Percentiles rank a stretch among this genome's conserved stretches.
These are phyloP conservation scores for Dendrobium officinale DNA, from an alignment of 106 monocot species.

Conservation along the genomic window DNA sequence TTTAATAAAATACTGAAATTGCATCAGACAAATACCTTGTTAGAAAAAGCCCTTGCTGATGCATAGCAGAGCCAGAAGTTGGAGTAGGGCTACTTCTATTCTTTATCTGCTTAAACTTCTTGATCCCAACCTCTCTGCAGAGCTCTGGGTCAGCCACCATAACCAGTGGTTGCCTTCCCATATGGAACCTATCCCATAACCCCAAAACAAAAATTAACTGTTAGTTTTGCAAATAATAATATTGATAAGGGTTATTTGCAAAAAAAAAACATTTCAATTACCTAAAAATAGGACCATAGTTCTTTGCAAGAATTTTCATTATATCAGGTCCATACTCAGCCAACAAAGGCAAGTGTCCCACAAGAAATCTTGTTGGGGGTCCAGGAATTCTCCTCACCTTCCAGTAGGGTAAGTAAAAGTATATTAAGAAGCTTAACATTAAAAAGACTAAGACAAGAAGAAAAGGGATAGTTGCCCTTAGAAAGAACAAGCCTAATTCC, in stretches of 20 bases:
- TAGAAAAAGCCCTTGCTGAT: slow-evolving; percentile 62
- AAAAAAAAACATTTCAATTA: background rate
- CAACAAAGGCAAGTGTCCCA: slow-evolving; percentile 42
- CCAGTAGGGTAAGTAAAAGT: slow-evolving; percentile 43
- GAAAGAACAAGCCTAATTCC: background rate
- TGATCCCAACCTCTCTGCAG: slow-evolving; percentile 71
- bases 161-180: slow-evolving; percentile 77
- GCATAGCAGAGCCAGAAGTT: slow-evolving; percentile 44
- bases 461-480: background rate
- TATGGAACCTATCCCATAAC: slow-evolving; percentile 42
- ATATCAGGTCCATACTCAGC: slow-evolving; percentile 38
- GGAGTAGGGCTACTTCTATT: slow-evolving; percentile 61
- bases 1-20: no score
- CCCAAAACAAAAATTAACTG: background rate
- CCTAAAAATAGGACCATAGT: slow-evolving; percentile 43
- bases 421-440: slow-evolving; percentile 19
- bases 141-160: slow-evolving; percentile 68
- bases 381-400: slow-evolving; percentile 38
- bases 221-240: background rate
- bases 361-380: slow-evolving; percentile 28
- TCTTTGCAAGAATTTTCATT: slow-evolving; percentile 20
- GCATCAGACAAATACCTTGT: slow-evolving; percentile 27
- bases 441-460: background rate
- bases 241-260: background rate
- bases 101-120: slow-evolving; percentile 59